Evolutionary conservation across 768 basidiomycete genomes (phyloP).

Genomic region (Jaapia argillacea): DNA sequence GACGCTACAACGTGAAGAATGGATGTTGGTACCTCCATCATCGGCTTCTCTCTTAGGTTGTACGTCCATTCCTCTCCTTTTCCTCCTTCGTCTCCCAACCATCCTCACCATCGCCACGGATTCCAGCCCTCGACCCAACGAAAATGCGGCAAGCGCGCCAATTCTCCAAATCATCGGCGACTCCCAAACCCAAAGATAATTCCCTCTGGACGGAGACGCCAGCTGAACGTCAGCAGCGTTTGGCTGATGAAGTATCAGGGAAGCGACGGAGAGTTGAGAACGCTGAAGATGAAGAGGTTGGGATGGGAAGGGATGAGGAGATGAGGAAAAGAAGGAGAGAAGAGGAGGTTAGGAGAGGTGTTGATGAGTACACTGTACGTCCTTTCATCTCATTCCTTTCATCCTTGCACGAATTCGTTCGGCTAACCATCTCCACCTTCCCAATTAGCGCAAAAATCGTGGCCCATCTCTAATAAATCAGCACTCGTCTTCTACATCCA

Average conservation of each 20-base stretch:
- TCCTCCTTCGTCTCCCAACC: too few species aligned
- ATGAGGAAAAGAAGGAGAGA: constrained; percentile 55
- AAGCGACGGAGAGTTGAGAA: constrained; percentile 71
- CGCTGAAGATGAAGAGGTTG: constrained; percentile 29
- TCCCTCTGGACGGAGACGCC: constrained; percentile 98
- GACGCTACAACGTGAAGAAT: constrained; percentile 77
- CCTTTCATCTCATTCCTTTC: background rate
- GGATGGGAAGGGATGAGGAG: constrained; percentile 30
- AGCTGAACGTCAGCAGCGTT: constrained; percentile 78
- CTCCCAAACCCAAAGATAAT: constrained; percentile 34
- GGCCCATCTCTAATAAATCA: constrained; percentile 45
- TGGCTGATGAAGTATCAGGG: constrained; percentile 93
- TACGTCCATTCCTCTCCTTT: constrained; percentile 26
- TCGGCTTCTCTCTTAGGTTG: constrained; percentile 70
- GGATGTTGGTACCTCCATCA: constrained; percentile 95
- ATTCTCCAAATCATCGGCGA: constrained; percentile 50
- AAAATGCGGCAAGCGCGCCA: constrained; percentile 66
- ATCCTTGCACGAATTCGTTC: background rate
- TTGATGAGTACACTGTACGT: constrained; percentile 74
- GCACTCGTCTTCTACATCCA: constrained; percentile 29
- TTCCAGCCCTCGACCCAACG: constrained; percentile 74
- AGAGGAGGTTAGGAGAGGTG: constrained; percentile 56
- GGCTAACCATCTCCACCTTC: constrained; percentile 8
- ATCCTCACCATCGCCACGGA: background rate
- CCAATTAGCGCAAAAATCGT: constrained; percentile 32